Conservation (phyloP, 2,329 filamentous ascomycete genomes). For the Chaetoscypha palmicola region DNA sequence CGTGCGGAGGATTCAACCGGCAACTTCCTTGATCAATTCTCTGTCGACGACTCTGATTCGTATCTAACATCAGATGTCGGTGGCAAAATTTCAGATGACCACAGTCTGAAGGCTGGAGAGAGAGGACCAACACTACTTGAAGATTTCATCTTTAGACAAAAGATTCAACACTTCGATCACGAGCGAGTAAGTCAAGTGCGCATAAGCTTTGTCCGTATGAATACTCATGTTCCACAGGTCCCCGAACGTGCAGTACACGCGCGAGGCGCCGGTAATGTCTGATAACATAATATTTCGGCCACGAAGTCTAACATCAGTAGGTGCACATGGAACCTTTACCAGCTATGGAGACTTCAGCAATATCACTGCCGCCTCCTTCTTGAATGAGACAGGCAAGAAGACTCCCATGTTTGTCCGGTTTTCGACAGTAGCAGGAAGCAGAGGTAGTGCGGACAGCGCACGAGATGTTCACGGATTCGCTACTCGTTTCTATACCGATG, state of each 20-base stretch:
- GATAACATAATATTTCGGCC: conserved; percentile 37
- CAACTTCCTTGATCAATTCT: conserved; percentile 8
- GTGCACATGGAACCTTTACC: conserved; percentile 63
- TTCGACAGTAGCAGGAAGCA: conserved; percentile 64
- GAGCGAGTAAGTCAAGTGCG: conserved; percentile 45
- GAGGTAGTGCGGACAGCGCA: conserved; percentile 61
- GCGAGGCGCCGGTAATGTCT: conserved; percentile 46
- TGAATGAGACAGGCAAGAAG: conserved; percentile 49
- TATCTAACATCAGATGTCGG: conserved; percentile 61
- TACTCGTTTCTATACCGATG: conserved; percentile 36
- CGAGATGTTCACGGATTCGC: conserved; percentile 70
- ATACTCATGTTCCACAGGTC: conserved; percentile 1
- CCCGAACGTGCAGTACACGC: conserved; percentile 64
- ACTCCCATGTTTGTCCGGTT: conserved; percentile 63
- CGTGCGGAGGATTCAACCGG: neutral
- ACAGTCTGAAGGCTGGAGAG: conserved; percentile 56
- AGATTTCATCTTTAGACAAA: conserved; percentile 66
- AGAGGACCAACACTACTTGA: conserved; percentile 64
- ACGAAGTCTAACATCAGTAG: conserved; percentile 34
- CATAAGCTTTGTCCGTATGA: neutral
- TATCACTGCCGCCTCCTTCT: conserved; percentile 60
- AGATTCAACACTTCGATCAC: conserved; percentile 63
- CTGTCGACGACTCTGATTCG: conserved; percentile 41
- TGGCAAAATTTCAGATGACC: conserved; percentile 58
- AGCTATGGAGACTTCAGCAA: conserved; percentile 61